Evolutionary conservation across 306 rosid species (phyloP), one percentile per base, ranked within the genome.

Genomic region (Malus orientalis): DNA sequence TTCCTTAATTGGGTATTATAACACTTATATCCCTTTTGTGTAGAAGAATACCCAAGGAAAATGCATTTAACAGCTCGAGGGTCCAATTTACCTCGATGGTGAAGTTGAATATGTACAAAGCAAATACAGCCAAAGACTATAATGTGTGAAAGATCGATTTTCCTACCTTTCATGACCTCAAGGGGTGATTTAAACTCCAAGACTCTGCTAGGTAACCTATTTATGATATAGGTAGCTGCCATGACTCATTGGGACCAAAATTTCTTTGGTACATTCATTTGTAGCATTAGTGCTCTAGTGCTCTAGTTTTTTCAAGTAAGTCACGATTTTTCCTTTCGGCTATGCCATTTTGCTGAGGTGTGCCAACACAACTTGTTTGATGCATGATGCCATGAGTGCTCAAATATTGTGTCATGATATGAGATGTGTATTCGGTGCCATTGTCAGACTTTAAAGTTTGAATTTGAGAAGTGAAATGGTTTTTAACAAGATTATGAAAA

Each of bases 241-340:
- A 45, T 45, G 1, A 12, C 51, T 0, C 51, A 0, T 45, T 45
- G 51, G 16, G 51, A 45, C 51, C 51, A 45, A 45, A 45, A 45
- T 45, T 1, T 11, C 5, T 45, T 45, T 45, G 51, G 51, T 45
- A 45, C 51, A 45, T 44, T 44, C 49, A 44, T 45, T 45, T 45
- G 4, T 0, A 45, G 5, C 51, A 45, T 45, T 12, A 57, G 1
- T 3, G 62, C 25, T n/a, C 29, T 12, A 57, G 1, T 3, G 62
- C 25, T n/a, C 29, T 57, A 0, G 62, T 9, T n/a, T 57, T 57
- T 0, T 57, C 62, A 57, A 57, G 62, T 20, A 57, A 2, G 2
- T 57, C 62, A 10, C 13, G 15, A 0, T 57, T 57, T n/a, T 57
- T 57, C 0, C 14, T 0, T n/a, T 57, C 62, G 0, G 62, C 15